phyloP scores from a whole-genome alignment of 352 stramenopile species.

The Phytopythium aichiense region DNA sequence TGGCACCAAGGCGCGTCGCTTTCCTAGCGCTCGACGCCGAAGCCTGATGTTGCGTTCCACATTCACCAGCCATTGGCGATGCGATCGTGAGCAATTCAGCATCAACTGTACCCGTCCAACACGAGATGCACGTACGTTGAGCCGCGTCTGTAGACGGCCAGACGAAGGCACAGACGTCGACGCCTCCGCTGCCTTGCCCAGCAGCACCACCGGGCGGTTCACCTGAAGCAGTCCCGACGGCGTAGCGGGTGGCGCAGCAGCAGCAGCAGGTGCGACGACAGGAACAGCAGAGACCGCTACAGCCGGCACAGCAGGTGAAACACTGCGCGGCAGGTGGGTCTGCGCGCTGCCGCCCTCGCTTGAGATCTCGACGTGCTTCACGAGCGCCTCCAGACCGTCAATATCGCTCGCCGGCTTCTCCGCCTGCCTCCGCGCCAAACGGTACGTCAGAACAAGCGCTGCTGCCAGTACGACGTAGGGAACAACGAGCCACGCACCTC shows the following conservation, averaged over 20 bases:
- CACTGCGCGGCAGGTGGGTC: constrained; percentile 44
- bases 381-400: constrained; percentile 75
- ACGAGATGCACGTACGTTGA: constrained; percentile 35
- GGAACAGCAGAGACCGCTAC: constrained; percentile 13
- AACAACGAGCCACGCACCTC: constrained; percentile 20
- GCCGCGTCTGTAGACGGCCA: constrained; percentile 48
- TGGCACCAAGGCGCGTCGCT: constrained; percentile 57
- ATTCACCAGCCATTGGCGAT: neutral
- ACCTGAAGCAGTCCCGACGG: constrained; percentile 42
- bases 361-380: constrained; percentile 70
- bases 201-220: constrained; percentile 67
- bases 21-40: constrained; percentile 35
- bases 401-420: constrained; percentile 28
- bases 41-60: constrained; percentile 22
- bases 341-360: constrained; percentile 19
- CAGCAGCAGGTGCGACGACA: constrained; percentile 6
- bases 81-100: neutral
- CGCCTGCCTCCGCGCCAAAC: constrained; percentile 7
- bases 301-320: constrained; percentile 2
- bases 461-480: neutral
- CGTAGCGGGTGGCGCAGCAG: constrained; percentile 15
- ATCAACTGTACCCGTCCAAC: neutral
- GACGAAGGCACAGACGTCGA: constrained; percentile 31
- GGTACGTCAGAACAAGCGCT: neutral
- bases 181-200: constrained; percentile 49